These are phyloP conservation scores for Phoma sp. DNA, from an alignment of 2,329 filamentous ascomycete genomes.

Conservation along the genomic window DNA sequence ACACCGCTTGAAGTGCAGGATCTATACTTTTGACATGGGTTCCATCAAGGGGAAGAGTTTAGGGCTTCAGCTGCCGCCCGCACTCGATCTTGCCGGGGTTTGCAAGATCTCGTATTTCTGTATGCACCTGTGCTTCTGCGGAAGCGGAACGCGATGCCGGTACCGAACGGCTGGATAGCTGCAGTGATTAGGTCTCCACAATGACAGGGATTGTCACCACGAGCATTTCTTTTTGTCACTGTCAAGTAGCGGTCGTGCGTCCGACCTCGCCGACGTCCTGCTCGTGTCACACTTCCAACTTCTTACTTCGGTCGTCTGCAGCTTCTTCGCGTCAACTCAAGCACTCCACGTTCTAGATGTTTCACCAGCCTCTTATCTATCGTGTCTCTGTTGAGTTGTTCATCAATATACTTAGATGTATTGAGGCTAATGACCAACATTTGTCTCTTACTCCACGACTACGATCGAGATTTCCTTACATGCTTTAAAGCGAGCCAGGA, in stretches of 20 bases:
- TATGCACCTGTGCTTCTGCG: constrained; percentile 39
- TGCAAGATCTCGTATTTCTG: constrained; percentile 28
- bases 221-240: constrained; percentile 18
- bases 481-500: neutral
- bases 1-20: constrained; percentile 22
- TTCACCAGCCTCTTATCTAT: constrained; percentile 3
- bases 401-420: neutral
- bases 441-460: neutral
- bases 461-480: neutral
- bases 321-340: constrained; percentile 13
- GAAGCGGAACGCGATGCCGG: constrained; percentile 35
- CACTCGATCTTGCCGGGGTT: constrained; percentile 21
- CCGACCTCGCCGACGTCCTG: constrained; percentile 25
- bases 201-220: constrained; percentile 16
- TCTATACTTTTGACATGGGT: constrained; percentile 16
- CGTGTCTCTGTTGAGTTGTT: neutral
- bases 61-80: constrained; percentile 15
- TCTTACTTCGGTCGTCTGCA: constrained; percentile 24
- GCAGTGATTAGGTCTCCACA: constrained; percentile 12
- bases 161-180: constrained; percentile 26
- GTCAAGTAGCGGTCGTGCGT: constrained; percentile 9
- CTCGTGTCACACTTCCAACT: constrained; percentile 19
- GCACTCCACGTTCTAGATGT: constrained; percentile 16
- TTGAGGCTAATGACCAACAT: neutral
- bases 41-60: constrained; percentile 2